Conservation (phyloP, 2,329 filamentous ascomycete species). For the Hypomyces perniciosus region DNA sequence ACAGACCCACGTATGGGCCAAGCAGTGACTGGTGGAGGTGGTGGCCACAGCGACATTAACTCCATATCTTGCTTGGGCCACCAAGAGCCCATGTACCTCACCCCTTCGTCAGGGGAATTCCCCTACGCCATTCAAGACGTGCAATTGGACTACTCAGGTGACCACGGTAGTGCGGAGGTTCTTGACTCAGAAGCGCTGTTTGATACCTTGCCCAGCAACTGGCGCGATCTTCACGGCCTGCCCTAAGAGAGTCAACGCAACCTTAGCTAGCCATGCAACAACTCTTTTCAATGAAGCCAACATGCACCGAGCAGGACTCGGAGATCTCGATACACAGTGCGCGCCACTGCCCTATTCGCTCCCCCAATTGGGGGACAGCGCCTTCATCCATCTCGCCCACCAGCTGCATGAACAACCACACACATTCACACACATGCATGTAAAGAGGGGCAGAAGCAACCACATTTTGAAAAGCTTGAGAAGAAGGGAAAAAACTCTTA, state of each 20-base stretch:
- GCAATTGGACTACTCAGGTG: constrained; percentile 21
- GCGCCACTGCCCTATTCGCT: constrained; percentile 6
- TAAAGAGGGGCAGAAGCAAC: not conserved
- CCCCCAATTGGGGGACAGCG: too few relatives aligned
- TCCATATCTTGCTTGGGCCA: constrained; percentile 8
- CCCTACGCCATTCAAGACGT: constrained; percentile 23
- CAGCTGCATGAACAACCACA: constrained; percentile 4
- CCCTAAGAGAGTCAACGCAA: not conserved
- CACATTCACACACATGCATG: not conserved
- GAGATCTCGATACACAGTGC: constrained; percentile 7
- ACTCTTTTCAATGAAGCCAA: not conserved
- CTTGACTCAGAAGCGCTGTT: constrained; percentile 2
- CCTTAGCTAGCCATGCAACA: not conserved
- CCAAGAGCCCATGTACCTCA: constrained; percentile 14
- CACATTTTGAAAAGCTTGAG: not conserved
- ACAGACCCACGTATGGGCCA: constrained; percentile 8
- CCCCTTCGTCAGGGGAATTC: constrained; percentile 18
- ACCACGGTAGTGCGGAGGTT: constrained; percentile 2
- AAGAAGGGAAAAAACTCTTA: not conserved
- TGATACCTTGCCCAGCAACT: constrained; percentile 6
- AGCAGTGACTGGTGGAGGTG: constrained; percentile 2
- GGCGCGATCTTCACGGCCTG: constrained; percentile 1
- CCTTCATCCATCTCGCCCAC: not conserved
- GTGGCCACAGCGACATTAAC: constrained; percentile 4
- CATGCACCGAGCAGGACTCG: constrained; percentile 6